Conservation (phyloP, 2,329 filamentous ascomycete genomes). For the Anisogramma anomala region DNA sequence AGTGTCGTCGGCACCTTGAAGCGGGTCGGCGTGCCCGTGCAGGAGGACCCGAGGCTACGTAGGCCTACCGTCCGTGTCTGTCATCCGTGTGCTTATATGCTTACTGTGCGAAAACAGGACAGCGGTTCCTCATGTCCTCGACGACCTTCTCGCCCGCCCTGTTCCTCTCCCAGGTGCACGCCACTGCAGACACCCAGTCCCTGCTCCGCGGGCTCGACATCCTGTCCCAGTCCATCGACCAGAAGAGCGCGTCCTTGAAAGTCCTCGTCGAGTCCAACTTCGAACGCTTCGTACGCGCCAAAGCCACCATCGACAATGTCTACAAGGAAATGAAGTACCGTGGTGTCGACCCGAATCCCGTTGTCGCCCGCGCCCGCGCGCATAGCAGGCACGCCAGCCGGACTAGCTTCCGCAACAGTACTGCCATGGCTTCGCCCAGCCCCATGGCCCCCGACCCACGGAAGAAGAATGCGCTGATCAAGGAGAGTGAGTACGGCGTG, state of each 20-base stretch:
- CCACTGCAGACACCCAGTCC: constrained; percentile 69
- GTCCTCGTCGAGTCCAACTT: constrained; percentile 96
- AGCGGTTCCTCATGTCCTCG: constrained; percentile 88
- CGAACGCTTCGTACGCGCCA: constrained; percentile 92
- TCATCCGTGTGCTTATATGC: constrained; percentile 16
- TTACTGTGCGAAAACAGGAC: constrained; percentile 40
- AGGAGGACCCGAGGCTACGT: constrained; percentile 73
- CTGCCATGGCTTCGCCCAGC: constrained; percentile 25
- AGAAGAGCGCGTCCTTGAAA: constrained; percentile 94
- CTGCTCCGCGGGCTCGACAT: constrained; percentile 73
- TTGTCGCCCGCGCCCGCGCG: constrained; percentile 25
- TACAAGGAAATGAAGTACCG: constrained; percentile 93
- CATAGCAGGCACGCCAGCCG: constrained; percentile 60
- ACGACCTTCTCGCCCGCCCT: constrained; percentile 88
- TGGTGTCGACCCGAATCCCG: constrained; percentile 41
- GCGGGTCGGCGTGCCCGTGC: constrained; percentile 64
- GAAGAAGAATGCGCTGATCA: constrained; percentile 81
- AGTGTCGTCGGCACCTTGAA: constrained; percentile 76
- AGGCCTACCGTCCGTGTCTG: constrained; percentile 20
- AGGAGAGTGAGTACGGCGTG: constrained; percentile 86
- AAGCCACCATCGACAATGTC: constrained; percentile 96
- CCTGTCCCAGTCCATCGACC: constrained; percentile 83
- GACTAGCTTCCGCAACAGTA: constrained; percentile 47
- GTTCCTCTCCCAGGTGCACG: constrained; percentile 87
- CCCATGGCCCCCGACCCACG: constrained; percentile 40